phyloP scores from a whole-genome alignment of 257 asterid species.

The Thymus quinquecostatus region DNA sequence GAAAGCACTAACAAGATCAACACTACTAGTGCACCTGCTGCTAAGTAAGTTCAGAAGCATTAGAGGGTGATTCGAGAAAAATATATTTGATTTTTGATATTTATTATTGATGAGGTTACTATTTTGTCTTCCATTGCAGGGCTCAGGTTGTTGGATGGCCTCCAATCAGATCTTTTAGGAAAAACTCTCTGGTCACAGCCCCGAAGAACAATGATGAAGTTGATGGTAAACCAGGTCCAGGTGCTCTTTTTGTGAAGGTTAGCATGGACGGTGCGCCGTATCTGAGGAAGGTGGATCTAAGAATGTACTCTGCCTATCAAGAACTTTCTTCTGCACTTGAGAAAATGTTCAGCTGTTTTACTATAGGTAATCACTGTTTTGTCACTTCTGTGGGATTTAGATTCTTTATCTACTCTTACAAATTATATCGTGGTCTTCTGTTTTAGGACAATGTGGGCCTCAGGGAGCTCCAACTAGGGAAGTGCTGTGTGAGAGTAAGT shows the following conservation, averaged over 20 bases:
- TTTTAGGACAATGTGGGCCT: slow-evolving; percentile 66
- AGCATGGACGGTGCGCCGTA: slow-evolving; percentile 98
- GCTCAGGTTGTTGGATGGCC: slow-evolving; percentile 98
- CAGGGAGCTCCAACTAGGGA: slow-evolving; percentile 57
- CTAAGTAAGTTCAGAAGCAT: slow-evolving; percentile 57
- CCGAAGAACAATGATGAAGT: slow-evolving; percentile 76
- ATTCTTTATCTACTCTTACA: background rate
- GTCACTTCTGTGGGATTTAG: background rate
- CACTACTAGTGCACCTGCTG: slow-evolving; percentile 61
- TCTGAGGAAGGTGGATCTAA: slow-evolving; percentile 87
- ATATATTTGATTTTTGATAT: background rate
- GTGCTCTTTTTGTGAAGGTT: slow-evolving; percentile 79
- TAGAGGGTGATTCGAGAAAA: background rate
- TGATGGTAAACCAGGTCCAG: slow-evolving; percentile 73
- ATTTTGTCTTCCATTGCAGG: slow-evolving; percentile 40
- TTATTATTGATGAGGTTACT: slow-evolving; percentile 8
- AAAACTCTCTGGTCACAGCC: slow-evolving; percentile 66
- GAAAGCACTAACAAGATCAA: slow-evolving; percentile 47
- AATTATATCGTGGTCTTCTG: background rate
- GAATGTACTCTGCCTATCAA: slow-evolving; percentile 62
- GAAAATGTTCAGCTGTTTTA: slow-evolving; percentile 89
- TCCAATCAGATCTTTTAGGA: slow-evolving; percentile 80
- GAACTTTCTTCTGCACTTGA: slow-evolving; percentile 85
- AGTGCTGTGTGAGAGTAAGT: slow-evolving; percentile 61
- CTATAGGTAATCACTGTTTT: slow-evolving; percentile 41